Conservation (phyloP, 1,139 yeast genomes). For the Yamadazyma dendronema region DNA sequence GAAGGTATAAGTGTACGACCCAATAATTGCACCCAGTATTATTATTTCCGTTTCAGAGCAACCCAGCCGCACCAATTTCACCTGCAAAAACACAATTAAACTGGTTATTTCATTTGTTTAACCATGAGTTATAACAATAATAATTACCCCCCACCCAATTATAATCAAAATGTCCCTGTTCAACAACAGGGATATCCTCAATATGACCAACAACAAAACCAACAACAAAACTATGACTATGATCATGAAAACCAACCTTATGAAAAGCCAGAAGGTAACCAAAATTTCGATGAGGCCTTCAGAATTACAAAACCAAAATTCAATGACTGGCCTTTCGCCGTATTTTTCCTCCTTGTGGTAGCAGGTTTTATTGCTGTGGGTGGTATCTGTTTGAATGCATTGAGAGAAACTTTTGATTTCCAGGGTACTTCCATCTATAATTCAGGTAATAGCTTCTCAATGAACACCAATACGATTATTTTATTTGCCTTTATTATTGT, state of each 20-base stretch:
- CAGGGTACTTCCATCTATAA: constrained; percentile 71
- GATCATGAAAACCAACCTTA: constrained; percentile 19
- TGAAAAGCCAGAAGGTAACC: constrained; percentile 35
- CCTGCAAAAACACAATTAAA: background rate
- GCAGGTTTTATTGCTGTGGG: constrained; percentile 74
- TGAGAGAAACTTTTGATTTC: constrained; percentile 50
- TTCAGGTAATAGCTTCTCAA: constrained; percentile 50
- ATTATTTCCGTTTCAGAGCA: constrained; percentile 4
- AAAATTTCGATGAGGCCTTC: constrained; percentile 62
- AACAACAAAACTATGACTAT: constrained; percentile 19
- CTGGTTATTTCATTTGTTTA: background rate
- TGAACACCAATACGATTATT: constrained; percentile 73
- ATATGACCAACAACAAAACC: constrained; percentile 5
- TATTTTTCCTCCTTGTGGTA: constrained; percentile 59
- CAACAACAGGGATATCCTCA: constrained; percentile 13
- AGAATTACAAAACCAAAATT: constrained; percentile 61
- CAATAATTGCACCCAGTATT: background rate
- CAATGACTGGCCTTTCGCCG: constrained; percentile 73
- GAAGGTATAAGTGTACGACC: background rate
- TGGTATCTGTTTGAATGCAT: constrained; percentile 64
- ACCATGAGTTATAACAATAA: constrained; percentile 13
- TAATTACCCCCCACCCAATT: constrained; percentile 9
- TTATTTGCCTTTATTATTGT: constrained; percentile 67
- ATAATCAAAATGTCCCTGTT: background rate
- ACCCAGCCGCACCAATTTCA: constrained; percentile 15